Evolutionary conservation across 2,329 filamentous ascomycete species (phyloP).

Genomic region (Aspergillus sp.): DNA sequence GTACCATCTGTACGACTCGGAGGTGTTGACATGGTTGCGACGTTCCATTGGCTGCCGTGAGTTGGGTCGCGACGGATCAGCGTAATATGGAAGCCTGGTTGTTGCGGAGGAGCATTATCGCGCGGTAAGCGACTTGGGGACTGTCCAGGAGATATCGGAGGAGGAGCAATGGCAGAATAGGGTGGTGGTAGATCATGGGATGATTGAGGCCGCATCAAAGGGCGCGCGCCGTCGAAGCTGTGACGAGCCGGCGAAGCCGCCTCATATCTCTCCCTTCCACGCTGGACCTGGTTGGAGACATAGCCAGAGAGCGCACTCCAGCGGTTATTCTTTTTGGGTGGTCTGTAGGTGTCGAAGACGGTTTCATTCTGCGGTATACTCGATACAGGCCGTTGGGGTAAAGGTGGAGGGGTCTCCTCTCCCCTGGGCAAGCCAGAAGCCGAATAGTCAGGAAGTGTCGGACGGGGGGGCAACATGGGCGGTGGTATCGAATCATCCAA

Average conservation of each 20-base stretch:
- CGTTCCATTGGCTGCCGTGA: conserved; percentile 74
- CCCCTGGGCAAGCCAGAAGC: conserved; percentile 1
- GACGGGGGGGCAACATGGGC: conserved; percentile 22
- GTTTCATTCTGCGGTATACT: conserved; percentile 32
- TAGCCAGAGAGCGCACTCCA: conserved; percentile 38
- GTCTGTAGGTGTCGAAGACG: conserved; percentile 12
- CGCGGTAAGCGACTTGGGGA: conserved; percentile 29
- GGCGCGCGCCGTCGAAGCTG: conserved; percentile 36
- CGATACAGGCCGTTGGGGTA: conserved; percentile 33
- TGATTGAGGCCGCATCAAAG: conserved; percentile 30
- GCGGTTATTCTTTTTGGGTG: conserved; percentile 28
- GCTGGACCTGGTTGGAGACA: conserved; percentile 24
- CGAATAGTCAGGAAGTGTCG: conserved; percentile 7
- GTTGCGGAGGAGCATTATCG: conserved; percentile 17
- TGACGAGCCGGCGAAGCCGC: conserved; percentile 29
- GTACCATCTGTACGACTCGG: conserved; percentile 30
- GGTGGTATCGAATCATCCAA: conserved; percentile 20
- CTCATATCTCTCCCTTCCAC: conserved; percentile 32
- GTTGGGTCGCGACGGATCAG: conserved; percentile 75
- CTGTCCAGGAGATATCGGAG: conserved; percentile 33
- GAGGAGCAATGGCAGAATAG: conserved; percentile 24
- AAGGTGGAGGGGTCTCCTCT: conserved; percentile 1
- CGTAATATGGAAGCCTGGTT: conserved; percentile 51
- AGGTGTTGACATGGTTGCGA: conserved; percentile 63
- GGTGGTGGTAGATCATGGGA: conserved; percentile 24